Evolutionary conservation across 2,329 filamentous ascomycete species (phyloP), one percentile per base, ranked within the genome.

Genomic region (Alternaria sp.): DNA sequence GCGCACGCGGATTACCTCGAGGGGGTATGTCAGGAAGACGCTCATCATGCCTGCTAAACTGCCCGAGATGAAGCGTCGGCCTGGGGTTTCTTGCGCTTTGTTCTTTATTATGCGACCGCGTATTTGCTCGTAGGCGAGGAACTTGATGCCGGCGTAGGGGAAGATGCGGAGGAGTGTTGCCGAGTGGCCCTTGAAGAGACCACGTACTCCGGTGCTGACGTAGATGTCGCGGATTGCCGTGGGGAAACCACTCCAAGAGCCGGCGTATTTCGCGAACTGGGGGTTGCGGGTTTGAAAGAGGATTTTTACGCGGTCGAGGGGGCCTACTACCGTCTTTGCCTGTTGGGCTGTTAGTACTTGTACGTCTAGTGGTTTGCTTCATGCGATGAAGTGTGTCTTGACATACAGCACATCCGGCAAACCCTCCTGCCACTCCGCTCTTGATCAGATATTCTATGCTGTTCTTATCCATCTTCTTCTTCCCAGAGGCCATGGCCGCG

Each of bases 281-380:
- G 95, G 95, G 74, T 95, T 97, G 74, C 91, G 93, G 54, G 95
- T 91, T 79, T 99, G 95, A 82, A 99, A 98, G 58, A 99, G 90
- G 75, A 99, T 99, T 82, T 99, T 99, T 74, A 99, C 95, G 68
- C 95, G 90, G 81, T 99, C 95, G 66, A 99, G 91, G 25, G 95
- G 95, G 25, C 93, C 95, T 38, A 99, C 96, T 7, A 97, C 85
- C 0, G 94, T 97, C 85, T 99, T 99, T 63, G 92, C 95, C 93
- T 97, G 70, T 53, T 60, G 41, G 34, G 54, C 16, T 40, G 48
- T 70, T 57, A 66, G 64, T 63, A 32, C 56, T 48, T 43, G n/a
- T 36, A 16, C 32, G 27, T 27, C 20, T 25, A 2, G 2, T 8
- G 18, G 30, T 32, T 14, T 27, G 20, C 32, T 49, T 34, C 22